phyloP scores from a whole-genome alignment of 345 rosid species.

The Isatis tinctoria region DNA sequence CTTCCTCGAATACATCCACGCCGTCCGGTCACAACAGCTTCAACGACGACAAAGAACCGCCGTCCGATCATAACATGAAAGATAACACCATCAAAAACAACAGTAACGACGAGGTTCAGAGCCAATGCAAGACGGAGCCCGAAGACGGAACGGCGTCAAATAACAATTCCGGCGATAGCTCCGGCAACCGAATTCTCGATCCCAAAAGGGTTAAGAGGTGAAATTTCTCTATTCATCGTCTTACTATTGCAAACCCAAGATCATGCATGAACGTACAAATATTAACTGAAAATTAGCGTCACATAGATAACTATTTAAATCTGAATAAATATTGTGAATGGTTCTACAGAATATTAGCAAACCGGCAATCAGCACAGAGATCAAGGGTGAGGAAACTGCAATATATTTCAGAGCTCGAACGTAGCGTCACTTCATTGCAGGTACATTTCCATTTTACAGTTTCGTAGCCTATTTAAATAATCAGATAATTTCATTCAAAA shows the following conservation, averaged over 20 bases:
- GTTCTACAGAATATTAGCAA: conserved; percentile 70
- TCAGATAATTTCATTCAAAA: too few species aligned
- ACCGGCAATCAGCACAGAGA: conserved; percentile 91
- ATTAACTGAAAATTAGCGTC: background rate
- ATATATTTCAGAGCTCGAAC: conserved; percentile 92
- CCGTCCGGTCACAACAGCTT: conserved; percentile 75
- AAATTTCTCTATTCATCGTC: background rate
- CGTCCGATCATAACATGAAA: conserved; percentile 27
- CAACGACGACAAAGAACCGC: conserved; percentile 50
- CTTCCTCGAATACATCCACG: conserved; percentile 62
- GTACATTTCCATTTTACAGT: conserved; percentile 27
- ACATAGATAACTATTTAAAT: too few species aligned
- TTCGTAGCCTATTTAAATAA: background rate
- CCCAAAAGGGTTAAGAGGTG: conserved; percentile 95
- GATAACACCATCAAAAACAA: conserved; percentile 2
- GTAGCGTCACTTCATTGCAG: conserved; percentile 76
- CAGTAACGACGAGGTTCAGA: conserved; percentile 45
- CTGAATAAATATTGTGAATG: background rate
- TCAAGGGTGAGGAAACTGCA: conserved; percentile 90
- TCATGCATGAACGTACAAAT: conserved; percentile 37
- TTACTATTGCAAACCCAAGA: background rate
- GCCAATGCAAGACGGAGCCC: conserved; percentile 45
- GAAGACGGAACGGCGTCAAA: conserved; percentile 27
- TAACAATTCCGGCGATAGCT: conserved; percentile 25
- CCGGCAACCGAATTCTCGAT: conserved; percentile 50